phyloP scores from a whole-genome alignment of 2,329 filamentous ascomycete species.

The Aspergillus oerlinghausenensis region DNA sequence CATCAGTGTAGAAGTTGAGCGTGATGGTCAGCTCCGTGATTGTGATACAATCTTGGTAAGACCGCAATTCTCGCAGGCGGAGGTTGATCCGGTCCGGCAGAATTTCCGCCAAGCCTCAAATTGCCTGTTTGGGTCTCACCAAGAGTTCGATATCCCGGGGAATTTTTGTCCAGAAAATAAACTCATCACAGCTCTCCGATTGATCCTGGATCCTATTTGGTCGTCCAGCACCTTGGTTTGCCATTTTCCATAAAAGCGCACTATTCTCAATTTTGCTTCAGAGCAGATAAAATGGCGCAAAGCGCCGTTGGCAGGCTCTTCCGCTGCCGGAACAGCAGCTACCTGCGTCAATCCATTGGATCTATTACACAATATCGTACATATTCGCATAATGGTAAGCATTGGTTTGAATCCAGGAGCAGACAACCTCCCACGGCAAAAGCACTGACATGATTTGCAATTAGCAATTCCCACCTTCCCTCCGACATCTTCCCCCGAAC shows the following conservation, averaged over 20 bases:
- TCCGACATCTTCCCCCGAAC: conserved; percentile 36
- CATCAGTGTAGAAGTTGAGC: conserved; percentile 49
- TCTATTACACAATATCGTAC: conserved; percentile 29
- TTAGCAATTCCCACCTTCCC: conserved; percentile 37
- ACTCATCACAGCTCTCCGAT: conserved; percentile 7
- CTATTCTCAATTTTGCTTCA: not conserved
- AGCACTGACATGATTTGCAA: not conserved
- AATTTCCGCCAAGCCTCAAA: conserved; percentile 34
- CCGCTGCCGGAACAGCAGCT: conserved; percentile 30
- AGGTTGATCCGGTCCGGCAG: conserved; percentile 32
- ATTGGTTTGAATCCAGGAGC: not conserved
- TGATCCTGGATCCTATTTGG: not conserved
- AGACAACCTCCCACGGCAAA: not conserved
- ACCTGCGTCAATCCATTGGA: conserved; percentile 28
- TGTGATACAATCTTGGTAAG: conserved; percentile 11
- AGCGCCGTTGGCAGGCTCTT: conserved; percentile 35
- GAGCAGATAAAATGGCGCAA: conserved; percentile 34
- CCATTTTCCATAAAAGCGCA: not conserved
- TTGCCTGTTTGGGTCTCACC: conserved; percentile 20
- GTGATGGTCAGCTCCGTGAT: conserved; percentile 9
- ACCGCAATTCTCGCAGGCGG: conserved; percentile 17
- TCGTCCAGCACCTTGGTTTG: not conserved
- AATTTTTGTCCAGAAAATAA: conserved; percentile 23
- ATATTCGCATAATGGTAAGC: conserved; percentile 29
- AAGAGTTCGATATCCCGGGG: conserved; percentile 17